Evolutionary conservation across 202 grass and related monocot species (phyloP).

Genomic region (Carex arenaria): DNA sequence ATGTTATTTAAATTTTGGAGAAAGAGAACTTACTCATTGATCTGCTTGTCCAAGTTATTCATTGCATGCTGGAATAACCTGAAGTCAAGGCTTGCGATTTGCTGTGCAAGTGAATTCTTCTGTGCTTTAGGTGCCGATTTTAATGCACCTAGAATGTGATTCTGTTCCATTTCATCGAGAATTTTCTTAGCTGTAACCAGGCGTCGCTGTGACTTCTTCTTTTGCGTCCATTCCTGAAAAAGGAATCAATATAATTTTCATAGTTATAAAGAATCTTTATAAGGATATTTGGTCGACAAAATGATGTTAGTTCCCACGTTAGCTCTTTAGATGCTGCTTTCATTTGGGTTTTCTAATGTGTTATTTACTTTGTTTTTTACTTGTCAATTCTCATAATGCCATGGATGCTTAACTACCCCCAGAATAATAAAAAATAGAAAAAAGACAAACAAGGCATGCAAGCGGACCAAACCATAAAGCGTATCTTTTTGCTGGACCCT

Average conservation of each 20-base stretch:
- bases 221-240: constrained; percentile 86
- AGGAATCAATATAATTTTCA: constrained; percentile 4
- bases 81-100: constrained; percentile 71
- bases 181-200: constrained; percentile 73
- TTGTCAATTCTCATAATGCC: not conserved
- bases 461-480: constrained; percentile 84
- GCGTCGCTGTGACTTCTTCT: constrained; percentile 60
- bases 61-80: constrained; percentile 74
- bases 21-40: constrained; percentile 34
- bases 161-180: constrained; percentile 66
- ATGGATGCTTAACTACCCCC: not conserved
- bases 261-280: not conserved
- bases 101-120: constrained; percentile 67
- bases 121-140: constrained; percentile 56
- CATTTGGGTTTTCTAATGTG: not conserved
- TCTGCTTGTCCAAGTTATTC: constrained; percentile 43
- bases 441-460: constrained; percentile 31
- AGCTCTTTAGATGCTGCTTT: not conserved
- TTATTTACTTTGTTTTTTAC: not conserved
- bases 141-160: constrained; percentile 78
- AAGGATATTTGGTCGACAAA: not conserved
- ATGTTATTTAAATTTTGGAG: not conserved
- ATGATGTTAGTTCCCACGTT: not conserved
- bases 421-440: constrained; percentile 12
- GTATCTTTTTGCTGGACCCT: constrained; percentile 87